Evolutionary conservation across 331 rosid genomes (phyloP).

Genomic region (Cydonia oblonga): DNA sequence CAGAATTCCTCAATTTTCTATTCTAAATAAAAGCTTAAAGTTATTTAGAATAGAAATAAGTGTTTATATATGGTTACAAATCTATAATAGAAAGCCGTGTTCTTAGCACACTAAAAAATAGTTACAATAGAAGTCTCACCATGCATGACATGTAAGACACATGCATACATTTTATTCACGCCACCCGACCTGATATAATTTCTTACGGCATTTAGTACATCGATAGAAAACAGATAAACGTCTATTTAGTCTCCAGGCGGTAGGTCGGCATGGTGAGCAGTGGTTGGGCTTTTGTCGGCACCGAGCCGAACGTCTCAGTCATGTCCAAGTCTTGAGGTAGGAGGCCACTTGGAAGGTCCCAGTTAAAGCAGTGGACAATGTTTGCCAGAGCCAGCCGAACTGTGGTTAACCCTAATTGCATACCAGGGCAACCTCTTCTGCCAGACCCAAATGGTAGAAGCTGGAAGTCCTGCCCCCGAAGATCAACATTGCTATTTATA

Average conservation of each 20-base stretch:
- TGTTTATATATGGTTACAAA: too few relatives aligned
- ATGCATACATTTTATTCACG: too few relatives aligned
- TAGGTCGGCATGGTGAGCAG: slow-evolving; percentile 18
- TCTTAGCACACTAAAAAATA: too few relatives aligned
- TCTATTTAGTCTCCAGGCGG: slow-evolving; percentile 1
- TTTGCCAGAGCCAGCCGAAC: not conserved
- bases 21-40: too few relatives aligned
- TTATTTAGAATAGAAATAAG: too few relatives aligned
- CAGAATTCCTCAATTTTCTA: too few relatives aligned
- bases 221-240: too few relatives aligned
- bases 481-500: not conserved
- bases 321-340: not conserved
- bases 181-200: too few relatives aligned
- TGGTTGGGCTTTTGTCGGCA: slow-evolving; percentile 9
- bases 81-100: too few relatives aligned
- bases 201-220: not conserved
- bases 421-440: not conserved
- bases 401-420: not conserved
- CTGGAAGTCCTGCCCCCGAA: not conserved
- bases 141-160: too few relatives aligned
- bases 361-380: not conserved
- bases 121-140: too few relatives aligned
- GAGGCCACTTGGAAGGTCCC: not conserved
- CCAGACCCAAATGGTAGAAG: not conserved
- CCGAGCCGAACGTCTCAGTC: not conserved